A percentile compares a stretch with the other conserved stretches of the same genome.
phyloP scores from a whole-genome alignment of 2,329 filamentous ascomycete genomes.

The Alternaria solani region DNA sequence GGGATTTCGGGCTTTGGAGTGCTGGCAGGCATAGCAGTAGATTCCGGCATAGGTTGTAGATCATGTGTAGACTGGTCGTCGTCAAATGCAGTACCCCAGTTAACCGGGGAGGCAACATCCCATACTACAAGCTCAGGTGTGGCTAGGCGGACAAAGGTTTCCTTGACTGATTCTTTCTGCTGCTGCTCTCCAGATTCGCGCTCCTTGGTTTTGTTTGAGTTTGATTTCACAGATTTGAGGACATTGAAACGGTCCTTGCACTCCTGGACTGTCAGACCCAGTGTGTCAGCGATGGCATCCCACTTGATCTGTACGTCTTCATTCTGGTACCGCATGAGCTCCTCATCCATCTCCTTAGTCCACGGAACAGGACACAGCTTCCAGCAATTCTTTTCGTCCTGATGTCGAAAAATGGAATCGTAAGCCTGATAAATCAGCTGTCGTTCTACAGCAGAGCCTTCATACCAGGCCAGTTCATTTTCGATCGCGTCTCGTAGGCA shows the following conservation, averaged over 20 bases:
- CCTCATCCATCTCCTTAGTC: not conserved
- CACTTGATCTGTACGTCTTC: not conserved
- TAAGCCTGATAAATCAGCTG: not conserved
- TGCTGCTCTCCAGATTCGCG: not conserved
- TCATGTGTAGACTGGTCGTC: not conserved
- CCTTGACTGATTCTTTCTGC: not conserved
- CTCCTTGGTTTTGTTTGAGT: not conserved
- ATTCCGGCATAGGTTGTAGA: not conserved
- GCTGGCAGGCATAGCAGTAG: not conserved
- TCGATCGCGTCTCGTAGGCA: not conserved
- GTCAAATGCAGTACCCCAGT: not conserved
- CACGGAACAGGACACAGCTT: not conserved
- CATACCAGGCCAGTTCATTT: not conserved
- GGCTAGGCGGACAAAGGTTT: not conserved
- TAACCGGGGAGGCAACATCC: too few species aligned
- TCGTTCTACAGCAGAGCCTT: not conserved
- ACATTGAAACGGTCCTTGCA: not conserved
- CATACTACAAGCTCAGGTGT: not conserved
- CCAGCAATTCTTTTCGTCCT: not conserved
- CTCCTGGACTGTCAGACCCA: too few species aligned
- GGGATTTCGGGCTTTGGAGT: not conserved
- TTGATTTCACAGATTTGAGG: not conserved
- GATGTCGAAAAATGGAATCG: not conserved
- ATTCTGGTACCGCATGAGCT: not conserved
- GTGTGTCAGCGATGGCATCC: not conserved